A percentile compares a stretch with the other conserved stretches of the same genome.
Conservation (phyloP, 2,329 filamentous ascomycete genomes). For the Aurifilum marmelostoma region DNA sequence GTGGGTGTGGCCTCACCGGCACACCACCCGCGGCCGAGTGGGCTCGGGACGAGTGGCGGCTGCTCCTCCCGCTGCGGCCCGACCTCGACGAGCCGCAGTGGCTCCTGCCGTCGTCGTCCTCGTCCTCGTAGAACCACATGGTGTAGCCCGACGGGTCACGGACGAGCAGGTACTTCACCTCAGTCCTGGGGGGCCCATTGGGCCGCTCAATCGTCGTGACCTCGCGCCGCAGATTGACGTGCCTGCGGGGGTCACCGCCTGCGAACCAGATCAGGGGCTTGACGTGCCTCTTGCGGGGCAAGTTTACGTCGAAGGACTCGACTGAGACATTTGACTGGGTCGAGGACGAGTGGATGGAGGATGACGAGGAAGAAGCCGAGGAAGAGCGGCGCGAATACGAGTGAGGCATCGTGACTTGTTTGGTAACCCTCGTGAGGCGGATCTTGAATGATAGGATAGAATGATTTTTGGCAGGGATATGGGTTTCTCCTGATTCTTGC, state of each 20-base stretch:
- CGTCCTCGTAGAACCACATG: conserved; percentile 23
- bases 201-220: conserved; percentile 27
- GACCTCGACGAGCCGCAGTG: conserved; percentile 19
- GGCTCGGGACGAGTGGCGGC: conserved; percentile 14
- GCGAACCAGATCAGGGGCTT: conserved; percentile 28
- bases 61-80: conserved; percentile 23
- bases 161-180: conserved; percentile 25
- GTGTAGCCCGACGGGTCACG: conserved; percentile 27
- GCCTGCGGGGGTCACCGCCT: conserved; percentile 29
- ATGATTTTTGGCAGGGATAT: not conserved
- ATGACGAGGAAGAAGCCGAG: conserved; percentile 19
- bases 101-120: conserved; percentile 21
- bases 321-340: conserved; percentile 24
- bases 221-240: conserved; percentile 27
- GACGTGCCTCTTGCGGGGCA: conserved; percentile 21
- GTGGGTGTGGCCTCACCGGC: conserved; percentile 24
- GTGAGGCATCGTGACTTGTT: conserved; percentile 18
- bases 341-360: conserved; percentile 21
- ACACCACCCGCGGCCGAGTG: conserved; percentile 18
- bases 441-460: conserved; percentile 5
- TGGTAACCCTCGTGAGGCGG: conserved; percentile 3
- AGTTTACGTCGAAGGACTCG: conserved; percentile 21
- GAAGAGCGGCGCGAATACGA: conserved; percentile 27
- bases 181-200: conserved; percentile 24
- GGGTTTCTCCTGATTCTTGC: not conserved